These are phyloP conservation scores for Chlamydomonas sp. DNA, from an alignment of 139 green algal species.

Conservation along the genomic window DNA sequence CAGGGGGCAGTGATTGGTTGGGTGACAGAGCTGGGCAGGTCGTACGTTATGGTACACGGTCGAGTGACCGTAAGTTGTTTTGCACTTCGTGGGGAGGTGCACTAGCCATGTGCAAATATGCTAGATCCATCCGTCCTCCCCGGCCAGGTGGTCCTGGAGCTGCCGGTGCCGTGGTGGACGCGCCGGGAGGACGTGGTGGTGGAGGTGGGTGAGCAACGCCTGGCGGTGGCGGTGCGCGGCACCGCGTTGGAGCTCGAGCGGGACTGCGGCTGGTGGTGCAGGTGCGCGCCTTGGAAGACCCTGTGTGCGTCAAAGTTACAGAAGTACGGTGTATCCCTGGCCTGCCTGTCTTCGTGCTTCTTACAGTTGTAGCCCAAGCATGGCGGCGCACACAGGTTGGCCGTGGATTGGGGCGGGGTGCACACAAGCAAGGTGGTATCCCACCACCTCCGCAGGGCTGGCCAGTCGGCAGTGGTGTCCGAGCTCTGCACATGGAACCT, in stretches of 20 bases:
- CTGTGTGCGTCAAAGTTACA: constrained; percentile 61
- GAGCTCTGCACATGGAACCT: constrained; percentile 21
- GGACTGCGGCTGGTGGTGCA: constrained; percentile 32
- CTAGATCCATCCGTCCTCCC: neutral
- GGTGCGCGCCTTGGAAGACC: constrained; percentile 54
- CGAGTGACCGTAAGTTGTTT: too few relatives aligned
- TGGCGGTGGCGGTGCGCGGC: constrained; percentile 7
- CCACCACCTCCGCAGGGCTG: neutral
- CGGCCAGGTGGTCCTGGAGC: constrained; percentile 69
- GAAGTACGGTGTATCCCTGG: too few relatives aligned
- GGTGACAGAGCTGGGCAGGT: too few relatives aligned
- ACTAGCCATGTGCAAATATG: neutral
- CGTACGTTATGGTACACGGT: too few relatives aligned
- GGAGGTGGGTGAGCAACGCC: constrained; percentile 26
- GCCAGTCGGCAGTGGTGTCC: neutral
- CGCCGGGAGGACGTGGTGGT: constrained; percentile 69
- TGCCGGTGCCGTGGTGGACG: constrained; percentile 80
- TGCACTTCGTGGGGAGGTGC: too few relatives aligned
- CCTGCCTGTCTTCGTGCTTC: too few relatives aligned
- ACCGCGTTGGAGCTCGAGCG: neutral
- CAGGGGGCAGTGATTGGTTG: too few relatives aligned
- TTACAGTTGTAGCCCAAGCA: too few relatives aligned
- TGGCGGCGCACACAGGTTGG: too few relatives aligned
- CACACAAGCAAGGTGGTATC: too few relatives aligned
- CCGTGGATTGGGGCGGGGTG: too few relatives aligned